Evolutionary conservation across 192 early-diverging fungal genomes (phyloP), one percentile per base, ranked within the genome.

Genomic region (Entrophospora sp.): DNA sequence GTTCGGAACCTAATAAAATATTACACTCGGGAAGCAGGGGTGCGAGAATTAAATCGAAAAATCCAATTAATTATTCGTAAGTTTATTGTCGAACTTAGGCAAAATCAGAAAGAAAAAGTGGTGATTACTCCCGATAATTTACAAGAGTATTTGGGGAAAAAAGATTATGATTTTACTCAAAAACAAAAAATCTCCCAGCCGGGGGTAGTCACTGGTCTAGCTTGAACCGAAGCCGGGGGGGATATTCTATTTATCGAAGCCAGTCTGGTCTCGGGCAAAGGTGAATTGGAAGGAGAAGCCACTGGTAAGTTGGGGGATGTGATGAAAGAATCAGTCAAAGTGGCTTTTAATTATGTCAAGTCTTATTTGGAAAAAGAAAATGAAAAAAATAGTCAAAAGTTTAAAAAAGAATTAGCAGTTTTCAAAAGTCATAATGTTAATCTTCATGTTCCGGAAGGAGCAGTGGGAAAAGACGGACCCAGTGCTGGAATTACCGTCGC

Each of bases 371-470:
- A 59, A 16, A n/a, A n/a, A n/a, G n/a, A n/a, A n/a, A n/a, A n/a
- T n/a, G n/a, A n/a, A 59, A 38, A n/a, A n/a, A n/a, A n/a, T n/a
- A n/a, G n/a, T n/a, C n/a, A n/a, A n/a, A n/a, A 20, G 32, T 59
- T 59, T 16, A 24, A 22, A 59, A 24, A 24, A 38, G 22, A 8
- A 9, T n/a, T 35, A 13, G 13, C 4, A 3, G 1, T 36, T n/a
- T 38, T 59, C 1, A 1, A 51, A n/a, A 16, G 36, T 1, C n/a
- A 22, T n/a, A 24, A 24, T 18, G 25, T 59, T 59, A 16, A 59
- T 59, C 32, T 59, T 59, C 56, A 59, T 24, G 56, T n/a, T 10
- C 56, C 56, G 8, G 56, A 59, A 25, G 56, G 56, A 35, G 56
- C 56, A 16, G 22, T 24, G 1, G 18, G 5, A 7, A 59, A 59